Base-by-base conservation (phyloP, 2,329 filamentous ascomycete genomes). In the Lithohypha guttulata region DNA sequence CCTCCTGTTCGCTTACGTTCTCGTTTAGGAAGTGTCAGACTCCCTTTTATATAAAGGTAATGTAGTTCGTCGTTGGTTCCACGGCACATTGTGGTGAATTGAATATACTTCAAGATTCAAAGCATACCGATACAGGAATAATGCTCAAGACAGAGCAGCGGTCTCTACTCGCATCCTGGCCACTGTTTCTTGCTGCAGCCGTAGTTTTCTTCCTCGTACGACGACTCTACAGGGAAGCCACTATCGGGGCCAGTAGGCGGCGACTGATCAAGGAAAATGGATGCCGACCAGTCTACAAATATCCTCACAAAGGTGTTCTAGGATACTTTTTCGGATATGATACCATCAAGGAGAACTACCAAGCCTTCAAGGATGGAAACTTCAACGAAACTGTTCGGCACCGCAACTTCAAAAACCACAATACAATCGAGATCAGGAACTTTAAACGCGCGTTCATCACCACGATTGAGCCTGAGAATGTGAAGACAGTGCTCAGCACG, bases 401-500 rank as follows among this genome's bases (percentile, higher is more conserved):
- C 29, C 21, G 46, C 22, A 51, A 49, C 22, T 51, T 34, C 11
- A 15, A 25, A 13, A 11, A 30, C 3, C 26, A 30, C n/a, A 21
- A 22, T 6, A 39, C 35, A 6, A 30, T 39, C 6, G 18, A 39
- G 20, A 11, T 39, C 9, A 10, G 35, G n/a, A 39, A 39, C 15
- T 15, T 39, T 15, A 39, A 31, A 14, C 35, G 35, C 11, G n/a
- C 25, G 11, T 39, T 31, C 27, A 53, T 57, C 32, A 21, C 50
- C 3, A 58, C 56, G 11, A 49, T 52, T 27, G 71, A 75, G 17
- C 60, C 64, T 1, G 63, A 63, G 9, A 77, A 77, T 46, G 59
- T 77, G 35, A 70, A 75, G 46, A 64, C 71, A 1, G 59, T 77
- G 18, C 68, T 95, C n/a, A 83, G 86, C 0, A 82, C 81, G 1